Evolutionary conservation across 2,329 filamentous ascomycete species (phyloP).

Genomic region (Penicillium sp.): DNA sequence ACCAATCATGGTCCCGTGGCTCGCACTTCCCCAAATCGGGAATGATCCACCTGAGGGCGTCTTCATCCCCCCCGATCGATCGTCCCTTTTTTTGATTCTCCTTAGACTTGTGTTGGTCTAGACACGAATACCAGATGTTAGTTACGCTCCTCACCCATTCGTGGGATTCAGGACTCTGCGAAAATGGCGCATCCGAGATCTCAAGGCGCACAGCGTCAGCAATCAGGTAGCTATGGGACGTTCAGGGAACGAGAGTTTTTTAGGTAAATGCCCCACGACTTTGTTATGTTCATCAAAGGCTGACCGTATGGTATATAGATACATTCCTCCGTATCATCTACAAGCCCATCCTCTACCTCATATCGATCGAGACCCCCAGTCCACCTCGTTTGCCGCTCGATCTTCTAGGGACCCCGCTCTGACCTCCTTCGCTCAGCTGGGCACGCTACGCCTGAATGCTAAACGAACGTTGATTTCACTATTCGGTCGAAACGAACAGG

Average conservation of each 20-base stretch:
- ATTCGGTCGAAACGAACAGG: conserved; percentile 25
- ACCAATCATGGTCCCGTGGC: background rate
- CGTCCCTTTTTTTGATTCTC: background rate
- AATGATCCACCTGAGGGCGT: background rate
- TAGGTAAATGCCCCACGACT: conserved; percentile 4
- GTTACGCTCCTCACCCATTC: background rate
- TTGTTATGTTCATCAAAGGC: background rate
- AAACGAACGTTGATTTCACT: conserved; percentile 28
- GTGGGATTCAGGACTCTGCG: background rate
- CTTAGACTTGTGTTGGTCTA: background rate
- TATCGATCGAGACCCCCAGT: background rate
- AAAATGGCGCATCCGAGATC: background rate
- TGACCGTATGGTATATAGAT: background rate
- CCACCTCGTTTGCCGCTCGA: background rate
- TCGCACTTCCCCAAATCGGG: background rate
- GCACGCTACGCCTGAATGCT: conserved; percentile 22
- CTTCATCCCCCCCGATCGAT: background rate
- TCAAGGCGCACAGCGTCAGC: background rate
- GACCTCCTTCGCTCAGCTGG: conserved; percentile 31
- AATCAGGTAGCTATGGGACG: conserved; percentile 2
- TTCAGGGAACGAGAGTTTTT: conserved; percentile 15
- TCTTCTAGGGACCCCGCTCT: conserved; percentile 18
- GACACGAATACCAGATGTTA: background rate
- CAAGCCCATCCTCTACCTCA: background rate
- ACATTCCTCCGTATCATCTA: background rate